Percentiles rank a stretch among this genome's conserved stretches.
Evolutionary conservation across 805 yeast genomes (phyloP).

Genomic region (Kodamaea neixiangensis): DNA sequence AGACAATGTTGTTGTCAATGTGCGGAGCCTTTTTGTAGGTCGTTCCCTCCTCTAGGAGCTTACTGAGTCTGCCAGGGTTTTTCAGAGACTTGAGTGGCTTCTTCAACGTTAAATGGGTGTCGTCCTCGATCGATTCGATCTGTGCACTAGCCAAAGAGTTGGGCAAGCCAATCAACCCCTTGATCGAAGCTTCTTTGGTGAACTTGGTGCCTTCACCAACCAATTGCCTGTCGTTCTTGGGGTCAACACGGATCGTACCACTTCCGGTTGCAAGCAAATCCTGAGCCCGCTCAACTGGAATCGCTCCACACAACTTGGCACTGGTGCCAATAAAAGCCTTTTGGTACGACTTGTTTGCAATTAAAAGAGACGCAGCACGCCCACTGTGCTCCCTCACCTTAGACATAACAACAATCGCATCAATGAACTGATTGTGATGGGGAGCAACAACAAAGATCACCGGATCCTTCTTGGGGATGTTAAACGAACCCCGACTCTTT

Average conservation of each 20-base stretch:
- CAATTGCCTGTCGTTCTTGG: conserved; percentile 17
- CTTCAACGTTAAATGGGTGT: conserved; percentile 27
- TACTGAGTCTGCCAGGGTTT: conserved; percentile 18
- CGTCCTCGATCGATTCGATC: conserved; percentile 32
- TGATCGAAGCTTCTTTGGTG: conserved; percentile 32
- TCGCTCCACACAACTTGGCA: conserved; percentile 35
- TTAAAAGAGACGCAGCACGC: conserved; percentile 36
- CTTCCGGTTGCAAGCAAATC: conserved; percentile 31
- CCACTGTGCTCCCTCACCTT: conserved; percentile 32
- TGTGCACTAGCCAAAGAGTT: conserved; percentile 36
- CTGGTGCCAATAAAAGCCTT: conserved; percentile 32
- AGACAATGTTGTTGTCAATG: conserved; percentile 38
- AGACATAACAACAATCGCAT: conserved; percentile 40
- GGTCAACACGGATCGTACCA: conserved; percentile 31
- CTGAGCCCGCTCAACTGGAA: conserved; percentile 46
- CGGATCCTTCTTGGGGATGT: conserved; percentile 40
- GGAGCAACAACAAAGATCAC: conserved; percentile 45
- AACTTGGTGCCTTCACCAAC: conserved; percentile 38
- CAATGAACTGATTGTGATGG: conserved; percentile 45
- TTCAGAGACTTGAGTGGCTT: conserved; percentile 26
- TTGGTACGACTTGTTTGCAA: conserved; percentile 40
- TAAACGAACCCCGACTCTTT: conserved; percentile 37
- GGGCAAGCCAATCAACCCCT: conserved; percentile 41
- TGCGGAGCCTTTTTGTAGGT: conserved; percentile 39
- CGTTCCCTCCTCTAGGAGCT: conserved; percentile 28